phyloP scores from a whole-genome alignment of 129 eudicot species.

The Pulicaria dysenterica region DNA sequence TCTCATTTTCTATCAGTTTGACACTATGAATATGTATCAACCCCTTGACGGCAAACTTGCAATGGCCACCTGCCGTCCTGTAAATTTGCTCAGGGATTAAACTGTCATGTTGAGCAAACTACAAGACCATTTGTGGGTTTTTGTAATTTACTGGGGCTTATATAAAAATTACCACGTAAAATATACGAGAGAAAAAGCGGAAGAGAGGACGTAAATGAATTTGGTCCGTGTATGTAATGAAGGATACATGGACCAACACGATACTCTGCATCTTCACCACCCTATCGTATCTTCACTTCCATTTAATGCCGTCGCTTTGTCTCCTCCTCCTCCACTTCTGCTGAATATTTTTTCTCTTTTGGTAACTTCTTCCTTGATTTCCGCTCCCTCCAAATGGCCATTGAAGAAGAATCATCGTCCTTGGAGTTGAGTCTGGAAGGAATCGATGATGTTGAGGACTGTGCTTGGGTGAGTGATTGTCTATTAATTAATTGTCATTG shows the following conservation, averaged over 20 bases:
- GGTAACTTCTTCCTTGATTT: neutral
- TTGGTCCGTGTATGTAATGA: conserved; percentile 58
- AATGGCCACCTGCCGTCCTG: too few species aligned
- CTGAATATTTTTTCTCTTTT: conserved; percentile 15
- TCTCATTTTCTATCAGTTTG: too few species aligned
- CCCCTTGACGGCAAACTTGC: too few species aligned
- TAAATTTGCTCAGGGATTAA: too few species aligned
- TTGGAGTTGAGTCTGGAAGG: conserved; percentile 52
- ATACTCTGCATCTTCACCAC: neutral
- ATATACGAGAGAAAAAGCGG: neutral
- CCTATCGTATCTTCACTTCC: too few species aligned
- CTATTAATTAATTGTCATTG: neutral
- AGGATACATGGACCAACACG: conserved; percentile 48
- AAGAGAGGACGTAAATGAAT: conserved; percentile 43
- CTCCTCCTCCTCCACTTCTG: neutral
- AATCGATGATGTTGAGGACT: conserved; percentile 72
- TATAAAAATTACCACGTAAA: too few species aligned
- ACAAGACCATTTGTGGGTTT: too few species aligned
- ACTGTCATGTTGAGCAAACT: too few species aligned
- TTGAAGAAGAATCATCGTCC: conserved; percentile 37
- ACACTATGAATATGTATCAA: too few species aligned
- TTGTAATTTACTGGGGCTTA: too few species aligned
- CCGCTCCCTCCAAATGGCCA: conserved; percentile 35
- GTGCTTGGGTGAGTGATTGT: conserved; percentile 52
- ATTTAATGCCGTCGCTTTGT: too few species aligned